phyloP scores from a whole-genome alignment of 1,284 basidiomycete genomes.

The Vanrija sp. region DNA sequence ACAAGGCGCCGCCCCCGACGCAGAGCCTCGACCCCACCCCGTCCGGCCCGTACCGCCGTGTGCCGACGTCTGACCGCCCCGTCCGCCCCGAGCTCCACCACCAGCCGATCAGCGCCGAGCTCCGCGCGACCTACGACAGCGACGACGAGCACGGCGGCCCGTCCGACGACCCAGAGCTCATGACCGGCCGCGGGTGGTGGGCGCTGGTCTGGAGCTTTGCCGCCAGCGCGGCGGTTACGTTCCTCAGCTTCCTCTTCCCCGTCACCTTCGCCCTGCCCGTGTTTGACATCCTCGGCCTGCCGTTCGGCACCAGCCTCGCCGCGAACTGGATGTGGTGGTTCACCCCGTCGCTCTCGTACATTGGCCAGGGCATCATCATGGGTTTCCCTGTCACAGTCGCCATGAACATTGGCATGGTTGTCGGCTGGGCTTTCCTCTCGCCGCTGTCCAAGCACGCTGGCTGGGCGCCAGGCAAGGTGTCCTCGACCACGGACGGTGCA shows the following conservation, averaged over 20 bases:
- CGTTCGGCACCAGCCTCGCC: conserved; percentile 62
- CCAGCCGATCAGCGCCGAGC: background rate
- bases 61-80: conserved; percentile 11
- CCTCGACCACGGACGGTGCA: conserved; percentile 75
- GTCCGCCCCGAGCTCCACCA: background rate
- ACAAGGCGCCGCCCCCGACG: conserved; percentile 49
- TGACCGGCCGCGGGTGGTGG: conserved; percentile 64
- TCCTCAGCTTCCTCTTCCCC: conserved; percentile 73
- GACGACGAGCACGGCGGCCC: conserved; percentile 34
- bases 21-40: conserved; percentile 13
- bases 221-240: conserved; percentile 65
- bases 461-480: conserved; percentile 87
- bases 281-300: conserved; percentile 61
- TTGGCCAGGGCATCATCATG: conserved; percentile 97
- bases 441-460: conserved; percentile 75
- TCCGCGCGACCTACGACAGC: conserved; percentile 8
- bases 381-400: conserved; percentile 88
- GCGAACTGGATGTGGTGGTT: conserved; percentile 92
- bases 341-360: conserved; percentile 84
- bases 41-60: conserved; percentile 25
- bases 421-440: conserved; percentile 88
- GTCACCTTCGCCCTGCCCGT: conserved; percentile 85
- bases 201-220: conserved; percentile 70
- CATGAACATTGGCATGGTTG: conserved; percentile 93
- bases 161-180: conserved; percentile 37